Evolutionary conservation across 2,329 filamentous ascomycete species (phyloP).

Genomic region (Phyllosticta capitalensis): DNA sequence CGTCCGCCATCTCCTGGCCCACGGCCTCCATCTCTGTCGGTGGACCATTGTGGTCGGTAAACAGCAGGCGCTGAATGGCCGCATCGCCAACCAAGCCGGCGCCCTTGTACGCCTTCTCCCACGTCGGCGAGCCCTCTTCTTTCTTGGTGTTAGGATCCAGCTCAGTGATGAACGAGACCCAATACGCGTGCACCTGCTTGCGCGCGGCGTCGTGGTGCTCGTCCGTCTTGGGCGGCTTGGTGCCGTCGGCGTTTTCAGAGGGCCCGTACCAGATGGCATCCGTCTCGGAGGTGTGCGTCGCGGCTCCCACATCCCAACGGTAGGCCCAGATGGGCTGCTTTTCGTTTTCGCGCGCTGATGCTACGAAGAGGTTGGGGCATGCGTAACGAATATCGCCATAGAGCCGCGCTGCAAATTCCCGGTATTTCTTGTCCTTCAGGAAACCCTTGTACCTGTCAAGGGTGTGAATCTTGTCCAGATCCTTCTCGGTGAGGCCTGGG

Average conservation of each 20-base stretch:
- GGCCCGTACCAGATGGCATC: constrained; percentile 29
- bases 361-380: constrained; percentile 36
- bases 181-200: constrained; percentile 29
- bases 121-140: background rate
- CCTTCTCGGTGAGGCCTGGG: constrained; percentile 21
- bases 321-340: constrained; percentile 36
- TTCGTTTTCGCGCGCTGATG: constrained; percentile 19
- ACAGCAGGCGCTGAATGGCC: background rate
- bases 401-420: constrained; percentile 30
- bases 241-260: constrained; percentile 17
- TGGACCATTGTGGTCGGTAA: background rate
- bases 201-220: background rate
- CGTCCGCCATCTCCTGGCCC: background rate
- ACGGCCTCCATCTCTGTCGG: constrained; percentile 6
- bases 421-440: constrained; percentile 16
- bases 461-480: constrained; percentile 21
- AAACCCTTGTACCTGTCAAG: constrained; percentile 20
- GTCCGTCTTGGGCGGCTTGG: constrained; percentile 13
- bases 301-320: constrained; percentile 37
- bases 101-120: background rate
- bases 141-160: constrained; percentile 1
- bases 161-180: constrained; percentile 29
- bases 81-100: background rate
- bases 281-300: constrained; percentile 29
- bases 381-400: constrained; percentile 43